A percentile compares a stretch with the other conserved stretches of the same genome.
phyloP scores from a whole-genome alignment of 495 filamentous ascomycete genomes.

The Thermothielavioides terrestris region DNA sequence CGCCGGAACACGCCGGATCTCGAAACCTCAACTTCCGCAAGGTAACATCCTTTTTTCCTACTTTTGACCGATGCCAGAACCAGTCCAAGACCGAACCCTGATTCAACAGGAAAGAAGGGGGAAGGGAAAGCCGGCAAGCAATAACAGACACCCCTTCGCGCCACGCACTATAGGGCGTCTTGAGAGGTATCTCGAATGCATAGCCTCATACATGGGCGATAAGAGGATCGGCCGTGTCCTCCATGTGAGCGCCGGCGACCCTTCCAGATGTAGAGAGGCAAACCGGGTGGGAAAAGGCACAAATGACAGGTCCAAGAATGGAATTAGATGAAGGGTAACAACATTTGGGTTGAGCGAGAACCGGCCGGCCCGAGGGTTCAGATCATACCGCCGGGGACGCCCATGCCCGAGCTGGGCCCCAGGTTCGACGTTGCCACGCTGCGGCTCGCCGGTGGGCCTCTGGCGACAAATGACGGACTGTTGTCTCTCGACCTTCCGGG shows the following conservation, averaged over 20 bases:
- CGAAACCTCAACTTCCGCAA: not conserved
- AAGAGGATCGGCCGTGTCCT: not conserved
- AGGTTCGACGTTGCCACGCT: constrained; percentile 5
- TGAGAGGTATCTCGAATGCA: constrained; percentile 28
- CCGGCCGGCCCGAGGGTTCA: no score
- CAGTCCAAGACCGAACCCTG: not conserved
- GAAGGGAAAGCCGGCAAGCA: not conserved
- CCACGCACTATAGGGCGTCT: constrained; percentile 5
- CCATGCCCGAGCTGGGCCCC: constrained; percentile 23
- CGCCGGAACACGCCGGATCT: not conserved
- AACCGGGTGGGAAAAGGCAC: constrained; percentile 16
- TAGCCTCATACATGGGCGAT: constrained; percentile 14
- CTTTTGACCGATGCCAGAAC: not conserved
- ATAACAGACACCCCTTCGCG: not conserved
- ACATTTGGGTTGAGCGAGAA: no score
- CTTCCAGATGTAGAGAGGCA: constrained; percentile 9
- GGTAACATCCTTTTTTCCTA: not conserved
- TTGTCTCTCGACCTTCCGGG: constrained; percentile 35
- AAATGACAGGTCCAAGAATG: constrained; percentile 10
- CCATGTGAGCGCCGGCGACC: not conserved
- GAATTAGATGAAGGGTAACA: no score
- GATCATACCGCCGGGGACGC: constrained; percentile 39
- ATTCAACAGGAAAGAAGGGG: not conserved
- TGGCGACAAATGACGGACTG: constrained; percentile 22
- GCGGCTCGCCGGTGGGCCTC: constrained; percentile 22